Evolutionary conservation across 1,284 basidiomycete species (phyloP), one percentile per base, ranked within the genome.

Genomic region (Fistulina hepatica): DNA sequence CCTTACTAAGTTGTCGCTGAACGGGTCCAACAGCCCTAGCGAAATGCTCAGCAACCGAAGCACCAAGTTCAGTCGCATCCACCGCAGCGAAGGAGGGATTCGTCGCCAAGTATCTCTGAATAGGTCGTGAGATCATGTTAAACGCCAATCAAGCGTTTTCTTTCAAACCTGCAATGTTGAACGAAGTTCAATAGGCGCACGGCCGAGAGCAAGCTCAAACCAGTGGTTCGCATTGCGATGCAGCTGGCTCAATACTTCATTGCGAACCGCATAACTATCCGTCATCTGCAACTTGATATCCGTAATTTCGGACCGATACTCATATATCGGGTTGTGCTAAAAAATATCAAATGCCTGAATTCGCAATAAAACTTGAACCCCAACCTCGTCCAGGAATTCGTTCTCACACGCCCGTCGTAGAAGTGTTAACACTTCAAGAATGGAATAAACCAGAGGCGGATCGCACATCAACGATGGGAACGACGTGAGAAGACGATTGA

Each of bases 391-490:
- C 8, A 76, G 67, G 53, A 79, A 91, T 62, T 97, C 90, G 44
- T 89, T 83, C 59, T 97, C 90, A 54, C 91, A 93, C 1, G 85
- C 79, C 36, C 79, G 73, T 39, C 92, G 76, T 46, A 98, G 65
- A 10, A 97, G 67, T 0, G 94, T 97, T 42, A 98, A 67, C 30
- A 91, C 81, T 56, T 98, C 95, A 30, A 98, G 68, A 42, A 97
- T 82, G 20, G 85, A 77, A 48, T 82, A 88, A 5, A 98, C 86
- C 23, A 97, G 71, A 10, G 81, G 72, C 9, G 81, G 73, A 54
- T 94, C 84, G 58, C 93, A 97, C 71, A 97, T 82, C 43, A 98
- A 64, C 6, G 90, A 91, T 1, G 95, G 93, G 60, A 97, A 95
- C 2, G 85, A 88, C n/a, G 79, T 81, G 47, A 97, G 77, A 32